Base-by-base conservation (phyloP, 495 filamentous ascomycete species). In the Daldinia vernicosa region DNA sequence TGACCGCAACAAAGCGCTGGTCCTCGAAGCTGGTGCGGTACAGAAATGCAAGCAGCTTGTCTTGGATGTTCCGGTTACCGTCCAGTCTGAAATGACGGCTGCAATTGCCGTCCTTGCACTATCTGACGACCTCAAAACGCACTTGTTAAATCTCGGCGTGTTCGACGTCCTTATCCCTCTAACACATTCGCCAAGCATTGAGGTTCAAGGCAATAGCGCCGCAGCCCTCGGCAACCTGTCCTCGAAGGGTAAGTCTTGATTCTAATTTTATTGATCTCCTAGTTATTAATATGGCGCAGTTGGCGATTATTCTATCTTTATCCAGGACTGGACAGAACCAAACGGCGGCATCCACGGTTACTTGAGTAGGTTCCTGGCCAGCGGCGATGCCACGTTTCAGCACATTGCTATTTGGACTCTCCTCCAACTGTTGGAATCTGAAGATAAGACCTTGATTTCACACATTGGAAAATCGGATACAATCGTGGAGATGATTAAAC, bases 361-460 rank as follows among this genome's bases (percentile, higher is more conserved):
- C 75, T 85, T 99, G 19, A 90, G 88, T 66, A 89, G 95, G 54
- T 99, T 99, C 83, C 87, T 99, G 5, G 92, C 90, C 22, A 97
- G 93, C 75, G 94, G 93, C 43, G 95, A 99, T 77, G 90, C 96
- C 12, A 99, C 95, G 1, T 99, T 99, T 84, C 95, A 99, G 77
- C 95, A 99, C 78, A 99, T 99, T 73, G 95, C 95, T 37, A 98
- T 98, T 70, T 99, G 95, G 95, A 99, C 95, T 0, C 83, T 99
- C 50, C 88, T 98, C 9, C 95, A 99, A 76, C 87, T 99, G 2
- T 87, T 98, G 17, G 95, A 99, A 79, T 97, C 95, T 0, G 94
- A 95, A 75, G 94, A 99, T 72, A 86, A 89, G 77, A 90, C 89
- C 60, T 85, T 99, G 35, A 91, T 97, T 51, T 87, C 87, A 26